Evolutionary conservation across 768 basidiomycete species (phyloP), one percentile per base, ranked within the genome.

Genomic region (Suillus hirtellus): DNA sequence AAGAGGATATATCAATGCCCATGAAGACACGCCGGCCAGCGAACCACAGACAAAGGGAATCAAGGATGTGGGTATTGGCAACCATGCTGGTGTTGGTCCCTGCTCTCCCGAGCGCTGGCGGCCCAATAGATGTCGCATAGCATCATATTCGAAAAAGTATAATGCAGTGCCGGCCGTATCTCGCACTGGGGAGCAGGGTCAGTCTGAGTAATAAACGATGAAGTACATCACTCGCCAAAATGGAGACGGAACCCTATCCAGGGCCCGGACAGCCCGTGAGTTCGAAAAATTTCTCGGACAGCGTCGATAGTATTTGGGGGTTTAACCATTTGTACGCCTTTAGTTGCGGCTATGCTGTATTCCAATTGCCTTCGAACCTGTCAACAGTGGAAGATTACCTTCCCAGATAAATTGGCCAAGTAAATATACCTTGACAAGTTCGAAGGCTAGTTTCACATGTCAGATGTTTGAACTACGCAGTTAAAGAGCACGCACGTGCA

Each of bases 111-210:
- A 84, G 59, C 89, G 83, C 55, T 81, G 79, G 67, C 95, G 83
- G 35, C 96, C 96, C 53, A 96, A 80, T 17, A 95, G 70, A 79
- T 94, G 89, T 52, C 95, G 87, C 84, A 96, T 86, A 19, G 90
- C 89, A 71, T 98, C 95, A 72, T 98, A 97, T 72, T 96, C 94
- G 42, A 93, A 83, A 74, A 98, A 98, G 74, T 98, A 98, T 21
- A 97, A 79, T 5, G 89, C 90, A 14, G 96, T 96, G 55, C 95
- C 95, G 53, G 85, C 75, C 34, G 93, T 96, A 74, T 98, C 95
- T 63, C 95, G 89, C 60, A 94, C 92, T 94, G 42, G 65, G 59
- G 11, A 60, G 19, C 38, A 61, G 10, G 56, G 63, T 58, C 17
- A 12, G 17, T 31, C 27, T 42, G 15, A 7, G 17, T 49, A 31